A percentile compares a stretch with the other conserved stretches of the same genome.
Conservation (phyloP, 352 stramenopile genomes). For the Phytophthora fragariaefolia region DNA sequence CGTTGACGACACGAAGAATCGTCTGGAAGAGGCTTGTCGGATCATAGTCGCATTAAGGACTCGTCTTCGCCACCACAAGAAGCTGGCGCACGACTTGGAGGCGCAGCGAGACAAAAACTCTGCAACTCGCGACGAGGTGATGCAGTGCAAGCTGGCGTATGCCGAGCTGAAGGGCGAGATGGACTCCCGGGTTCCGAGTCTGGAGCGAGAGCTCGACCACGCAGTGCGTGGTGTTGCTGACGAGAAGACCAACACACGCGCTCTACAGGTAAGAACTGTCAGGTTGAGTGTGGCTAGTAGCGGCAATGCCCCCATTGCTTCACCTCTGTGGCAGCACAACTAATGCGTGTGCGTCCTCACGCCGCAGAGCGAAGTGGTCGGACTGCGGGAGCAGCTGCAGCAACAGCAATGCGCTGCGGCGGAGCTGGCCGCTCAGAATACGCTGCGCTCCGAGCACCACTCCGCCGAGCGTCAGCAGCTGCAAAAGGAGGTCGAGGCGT, state of each 20-base stretch:
- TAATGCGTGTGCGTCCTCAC: constrained; percentile 6
- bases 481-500: constrained; percentile 28
- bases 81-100: constrained; percentile 14
- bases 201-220: constrained; percentile 44
- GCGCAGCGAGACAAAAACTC: constrained; percentile 21
- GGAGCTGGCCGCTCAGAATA: constrained; percentile 34
- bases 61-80: constrained; percentile 34
- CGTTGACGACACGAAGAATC: constrained; percentile 23
- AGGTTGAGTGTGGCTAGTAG: not conserved
- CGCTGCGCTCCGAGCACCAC: constrained; percentile 33
- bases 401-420: constrained; percentile 34
- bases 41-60: constrained; percentile 56
- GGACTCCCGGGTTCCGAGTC: constrained; percentile 17
- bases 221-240: constrained; percentile 8
- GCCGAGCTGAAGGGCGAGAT: constrained; percentile 39
- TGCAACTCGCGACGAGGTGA: constrained; percentile 29
- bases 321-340: not conserved
- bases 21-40: constrained; percentile 46
- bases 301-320: no score
- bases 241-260: constrained; percentile 16
- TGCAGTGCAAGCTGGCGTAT: constrained; percentile 32
- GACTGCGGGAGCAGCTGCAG: constrained; percentile 23
- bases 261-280: constrained; percentile 36
- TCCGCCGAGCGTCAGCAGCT: constrained; percentile 38
- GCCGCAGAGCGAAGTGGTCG: constrained; percentile 21